Percentiles rank a stretch among this genome's conserved stretches.
Conservation (phyloP, 345 rosid genomes). For the Toxicodendron radicans region DNA sequence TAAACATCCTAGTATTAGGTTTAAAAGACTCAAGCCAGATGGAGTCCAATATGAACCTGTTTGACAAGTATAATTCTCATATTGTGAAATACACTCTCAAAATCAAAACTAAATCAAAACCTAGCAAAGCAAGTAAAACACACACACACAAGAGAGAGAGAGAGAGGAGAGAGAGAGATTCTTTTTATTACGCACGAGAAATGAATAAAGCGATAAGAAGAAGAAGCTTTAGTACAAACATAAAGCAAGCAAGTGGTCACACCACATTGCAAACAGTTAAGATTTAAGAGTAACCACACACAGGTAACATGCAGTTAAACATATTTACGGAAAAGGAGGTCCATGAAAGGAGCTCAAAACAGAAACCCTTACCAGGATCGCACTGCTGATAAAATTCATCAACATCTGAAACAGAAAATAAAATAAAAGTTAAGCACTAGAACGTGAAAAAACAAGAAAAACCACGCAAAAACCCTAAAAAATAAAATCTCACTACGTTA, state of each 20-base stretch:
- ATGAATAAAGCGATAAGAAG: not conserved
- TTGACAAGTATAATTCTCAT: conserved; percentile 1
- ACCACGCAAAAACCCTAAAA: conserved; percentile 1
- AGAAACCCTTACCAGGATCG: conserved; percentile 72
- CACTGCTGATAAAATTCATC: conserved; percentile 67
- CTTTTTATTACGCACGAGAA: not conserved
- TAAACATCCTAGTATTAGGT: not conserved
- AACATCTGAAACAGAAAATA: conserved; percentile 47
- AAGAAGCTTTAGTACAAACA: not conserved
- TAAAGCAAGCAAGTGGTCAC: not conserved
- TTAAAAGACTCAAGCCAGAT: too few relatives aligned
- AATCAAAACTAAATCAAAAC: not conserved
- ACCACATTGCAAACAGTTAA: not conserved
- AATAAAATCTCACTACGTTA: not conserved
- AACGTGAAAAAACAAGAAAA: not conserved
- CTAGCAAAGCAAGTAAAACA: not conserved
- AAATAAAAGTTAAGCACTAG: not conserved
- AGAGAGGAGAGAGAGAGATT: not conserved
- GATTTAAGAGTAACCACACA: not conserved
- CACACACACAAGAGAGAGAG: not conserved
- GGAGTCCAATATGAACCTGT: not conserved
- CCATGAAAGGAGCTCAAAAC: not conserved
- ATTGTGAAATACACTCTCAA: not conserved
- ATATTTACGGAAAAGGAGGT: not conserved
- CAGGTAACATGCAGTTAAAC: not conserved